Conservation (phyloP, 345 rosid genomes). For the Excoecaria agallocha region DNA sequence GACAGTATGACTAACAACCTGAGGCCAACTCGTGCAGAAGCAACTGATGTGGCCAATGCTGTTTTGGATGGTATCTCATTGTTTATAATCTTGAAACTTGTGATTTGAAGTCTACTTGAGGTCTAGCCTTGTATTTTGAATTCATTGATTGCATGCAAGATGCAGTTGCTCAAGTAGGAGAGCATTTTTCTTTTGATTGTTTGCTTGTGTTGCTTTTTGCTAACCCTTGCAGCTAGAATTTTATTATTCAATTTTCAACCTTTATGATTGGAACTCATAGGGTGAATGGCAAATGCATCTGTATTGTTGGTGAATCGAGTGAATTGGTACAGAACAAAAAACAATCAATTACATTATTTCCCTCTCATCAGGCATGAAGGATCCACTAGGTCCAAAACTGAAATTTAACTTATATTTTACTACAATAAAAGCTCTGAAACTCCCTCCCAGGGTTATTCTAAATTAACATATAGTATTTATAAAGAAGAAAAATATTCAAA, state of each 20-base stretch:
- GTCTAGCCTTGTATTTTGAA: neutral
- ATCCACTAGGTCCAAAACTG: neutral
- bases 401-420: neutral
- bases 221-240: too few species aligned
- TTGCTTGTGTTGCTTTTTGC: neutral
- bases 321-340: neutral
- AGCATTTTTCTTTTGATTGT: neutral
- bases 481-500: neutral
- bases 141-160: neutral
- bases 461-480: neutral
- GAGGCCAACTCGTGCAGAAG: constrained; percentile 97
- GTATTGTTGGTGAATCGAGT: neutral
- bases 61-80: constrained; percentile 72
- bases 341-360: neutral
- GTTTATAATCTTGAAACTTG: neutral
- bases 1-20: constrained; percentile 97
- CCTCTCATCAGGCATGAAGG: neutral
- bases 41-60: constrained; percentile 99
- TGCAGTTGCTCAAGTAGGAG: neutral
- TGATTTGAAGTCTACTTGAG: neutral
- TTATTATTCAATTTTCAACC: neutral
- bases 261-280: neutral
- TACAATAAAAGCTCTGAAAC: neutral
- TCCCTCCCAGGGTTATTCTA: too few species aligned
- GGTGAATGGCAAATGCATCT: neutral